These are phyloP conservation scores for Phaeophleospora eucalypticola DNA, from an alignment of 2,329 filamentous ascomycete species.

Conservation along the genomic window DNA sequence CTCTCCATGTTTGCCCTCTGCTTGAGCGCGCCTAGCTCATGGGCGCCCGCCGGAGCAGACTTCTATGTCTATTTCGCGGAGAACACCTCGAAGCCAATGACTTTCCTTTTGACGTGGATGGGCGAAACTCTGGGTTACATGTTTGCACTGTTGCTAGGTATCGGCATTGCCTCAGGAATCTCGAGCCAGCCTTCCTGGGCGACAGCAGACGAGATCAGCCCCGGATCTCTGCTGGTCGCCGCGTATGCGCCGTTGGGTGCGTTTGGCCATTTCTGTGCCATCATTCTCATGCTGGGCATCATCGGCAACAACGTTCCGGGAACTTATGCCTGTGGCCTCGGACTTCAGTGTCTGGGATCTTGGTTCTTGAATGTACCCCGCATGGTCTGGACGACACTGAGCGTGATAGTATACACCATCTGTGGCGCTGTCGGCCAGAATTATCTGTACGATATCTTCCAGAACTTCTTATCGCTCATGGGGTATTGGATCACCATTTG, in stretches of 20 bases:
- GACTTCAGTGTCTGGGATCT: conserved; percentile 34
- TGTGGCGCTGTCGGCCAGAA: conserved; percentile 44
- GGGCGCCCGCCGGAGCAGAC: conserved; percentile 36
- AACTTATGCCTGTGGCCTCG: conserved; percentile 44
- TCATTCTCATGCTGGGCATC: conserved; percentile 41
- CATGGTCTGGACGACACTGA: conserved; percentile 18
- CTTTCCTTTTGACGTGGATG: conserved; percentile 36
- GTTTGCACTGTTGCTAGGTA: conserved; percentile 37
- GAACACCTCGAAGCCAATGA: conserved; percentile 34
- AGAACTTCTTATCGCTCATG: conserved; percentile 45
- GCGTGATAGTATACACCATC: conserved; percentile 37
- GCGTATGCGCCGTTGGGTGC: conserved; percentile 38
- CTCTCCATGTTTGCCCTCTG: conserved; percentile 22
- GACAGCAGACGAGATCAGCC: conserved; percentile 31
- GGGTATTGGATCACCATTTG: conserved; percentile 46
- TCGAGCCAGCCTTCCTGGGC: conserved; percentile 22
- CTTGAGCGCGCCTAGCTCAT: conserved; percentile 10
- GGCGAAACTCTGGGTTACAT: conserved; percentile 33
- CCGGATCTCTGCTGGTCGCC: conserved; percentile 39
- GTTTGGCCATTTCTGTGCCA: conserved; percentile 43
- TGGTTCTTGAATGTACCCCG: conserved; percentile 30
- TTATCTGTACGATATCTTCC: conserved; percentile 42
- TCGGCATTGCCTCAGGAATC: conserved; percentile 33
- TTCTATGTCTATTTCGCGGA: conserved; percentile 44
- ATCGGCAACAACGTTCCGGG: conserved; percentile 44